A percentile compares a stretch with the other conserved stretches of the same genome.
Evolutionary conservation across 768 basidiomycete species (phyloP).

Genomic region (Botryobasidium botryosum): DNA sequence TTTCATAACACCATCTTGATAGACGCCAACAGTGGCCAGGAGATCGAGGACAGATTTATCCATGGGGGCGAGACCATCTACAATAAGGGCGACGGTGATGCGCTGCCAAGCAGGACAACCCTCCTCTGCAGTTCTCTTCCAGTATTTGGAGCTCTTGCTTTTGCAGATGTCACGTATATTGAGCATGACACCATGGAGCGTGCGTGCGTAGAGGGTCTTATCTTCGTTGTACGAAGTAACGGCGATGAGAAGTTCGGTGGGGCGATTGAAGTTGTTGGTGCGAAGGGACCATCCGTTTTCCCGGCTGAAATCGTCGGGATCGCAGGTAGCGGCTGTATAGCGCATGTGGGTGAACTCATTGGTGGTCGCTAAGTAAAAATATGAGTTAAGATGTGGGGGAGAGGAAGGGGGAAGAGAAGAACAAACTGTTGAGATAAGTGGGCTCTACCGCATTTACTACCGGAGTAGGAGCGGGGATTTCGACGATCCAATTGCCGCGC

Average conservation of each 20-base stretch:
- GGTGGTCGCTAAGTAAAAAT: conserved; percentile 28
- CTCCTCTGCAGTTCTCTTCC: conserved; percentile 68
- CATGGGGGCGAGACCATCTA: conserved; percentile 88
- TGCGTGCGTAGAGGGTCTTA: conserved; percentile 26
- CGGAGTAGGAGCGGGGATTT: conserved; percentile 76
- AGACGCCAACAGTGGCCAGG: conserved; percentile 78
- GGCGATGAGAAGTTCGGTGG: conserved; percentile 86
- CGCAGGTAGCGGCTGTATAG: conserved; percentile 81
- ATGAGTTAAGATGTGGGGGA: background rate
- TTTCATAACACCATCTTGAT: conserved; percentile 93
- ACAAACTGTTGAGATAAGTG: conserved; percentile 40
- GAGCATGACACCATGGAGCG: conserved; percentile 89
- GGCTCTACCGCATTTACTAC: conserved; percentile 67
- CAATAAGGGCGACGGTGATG: conserved; percentile 76
- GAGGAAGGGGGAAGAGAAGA: conserved; percentile 4
- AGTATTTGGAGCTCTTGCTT: conserved; percentile 86
- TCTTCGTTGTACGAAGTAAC: conserved; percentile 81
- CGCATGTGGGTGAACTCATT: conserved; percentile 95
- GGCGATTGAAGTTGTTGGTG: conserved; percentile 66
- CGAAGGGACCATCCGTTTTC: conserved; percentile 75
- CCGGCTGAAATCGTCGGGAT: conserved; percentile 75
- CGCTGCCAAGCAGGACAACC: conserved; percentile 80
- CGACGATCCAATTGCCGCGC: conserved; percentile 80
- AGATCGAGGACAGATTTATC: conserved; percentile 78
- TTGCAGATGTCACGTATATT: conserved; percentile 96